Evolutionary conservation across 2,329 filamentous ascomycete species (phyloP), one percentile per base, ranked within the genome.

Genomic region (Clarireedia paspali): DNA sequence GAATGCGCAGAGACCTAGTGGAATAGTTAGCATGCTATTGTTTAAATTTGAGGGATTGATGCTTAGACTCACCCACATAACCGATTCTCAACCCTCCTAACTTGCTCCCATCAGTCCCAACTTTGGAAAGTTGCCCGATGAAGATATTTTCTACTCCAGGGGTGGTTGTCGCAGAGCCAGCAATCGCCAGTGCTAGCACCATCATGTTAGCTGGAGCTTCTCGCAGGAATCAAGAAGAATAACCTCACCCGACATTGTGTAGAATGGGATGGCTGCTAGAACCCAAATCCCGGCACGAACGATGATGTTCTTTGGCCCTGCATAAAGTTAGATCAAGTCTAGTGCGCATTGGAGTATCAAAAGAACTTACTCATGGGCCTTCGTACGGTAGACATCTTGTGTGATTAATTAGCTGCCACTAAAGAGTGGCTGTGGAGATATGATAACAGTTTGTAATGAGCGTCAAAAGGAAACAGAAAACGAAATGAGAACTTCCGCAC

Each of bases 341-440:
- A 4, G 52, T n/a, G 6, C 6, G 15, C 36, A 40, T 20, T 24
- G 30, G 39, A 9, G 23, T 27, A 15, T 12, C n/a, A n/a, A 23
- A 42, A 48, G n/a, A 15, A 54, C 52, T 40, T 17, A 54, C 52
- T 48, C 52, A 54, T 54, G 4, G 50, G 50, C 20, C 26, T 54
- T 47, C 52, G 24, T 54, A 46, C 23, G 42, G n/a, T 14, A 46
- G 44, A 47, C 52, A 54, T 54, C 0, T 54, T 54, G 24, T 24
- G 48, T n/a, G 24, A 20, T 48, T 49, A 17, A 4, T 7, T 17
- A 14, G 24, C 9, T n/a, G n/a, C 23, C 20, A 54, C 52, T 40
- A 23, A 42, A 5, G 10, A 42, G 44, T 38, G 26, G 14, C 14
- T 9, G 30, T 34, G 10, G 10, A 54, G 17, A 40, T 42, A 5